A percentile compares a stretch with the other conserved stretches of the same genome.
Conservation (phyloP, 2,329 filamentous ascomycete species). For the Pseudogymnoascus sp. region DNA sequence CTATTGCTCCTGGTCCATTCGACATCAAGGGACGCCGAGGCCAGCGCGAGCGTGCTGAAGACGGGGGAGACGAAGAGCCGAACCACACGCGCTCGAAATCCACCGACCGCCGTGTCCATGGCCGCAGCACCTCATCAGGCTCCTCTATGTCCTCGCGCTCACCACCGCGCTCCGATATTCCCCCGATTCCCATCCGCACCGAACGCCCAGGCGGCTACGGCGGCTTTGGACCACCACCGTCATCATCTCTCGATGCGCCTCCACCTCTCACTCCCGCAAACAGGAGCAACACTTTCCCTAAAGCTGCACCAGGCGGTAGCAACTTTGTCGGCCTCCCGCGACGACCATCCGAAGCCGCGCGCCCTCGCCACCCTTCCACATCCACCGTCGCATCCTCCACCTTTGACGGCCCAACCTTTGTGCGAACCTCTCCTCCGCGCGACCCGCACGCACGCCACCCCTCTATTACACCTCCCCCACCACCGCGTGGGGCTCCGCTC, state of each 20-base stretch:
- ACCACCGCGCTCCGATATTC: not conserved
- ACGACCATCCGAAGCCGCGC: not conserved
- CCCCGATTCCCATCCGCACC: not conserved
- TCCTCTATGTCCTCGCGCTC: not conserved
- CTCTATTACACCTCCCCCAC: not conserved
- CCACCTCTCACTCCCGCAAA: not conserved
- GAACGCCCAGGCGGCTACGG: constrained; percentile 45
- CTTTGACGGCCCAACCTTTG: not conserved
- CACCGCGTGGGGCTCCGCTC: constrained; percentile 16
- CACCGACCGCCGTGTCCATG: not conserved
- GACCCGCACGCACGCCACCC: not conserved
- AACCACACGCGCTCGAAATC: not conserved
- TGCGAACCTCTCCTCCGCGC: not conserved
- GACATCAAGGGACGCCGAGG: constrained; percentile 36
- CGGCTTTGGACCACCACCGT: constrained; percentile 43
- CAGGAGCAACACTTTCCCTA: not conserved
- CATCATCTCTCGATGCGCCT: not conserved
- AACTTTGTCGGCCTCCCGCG: not conserved
- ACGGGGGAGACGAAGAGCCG: constrained; percentile 3
- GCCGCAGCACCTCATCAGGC: not conserved
- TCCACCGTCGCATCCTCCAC: not conserved
- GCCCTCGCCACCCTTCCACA: not conserved
- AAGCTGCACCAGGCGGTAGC: not conserved
- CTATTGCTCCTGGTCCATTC: constrained; percentile 59
- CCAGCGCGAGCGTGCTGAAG: constrained; percentile 18